phyloP scores from a whole-genome alignment of 1,284 basidiomycete species.

The Cystobasidiaceae sp. region DNA sequence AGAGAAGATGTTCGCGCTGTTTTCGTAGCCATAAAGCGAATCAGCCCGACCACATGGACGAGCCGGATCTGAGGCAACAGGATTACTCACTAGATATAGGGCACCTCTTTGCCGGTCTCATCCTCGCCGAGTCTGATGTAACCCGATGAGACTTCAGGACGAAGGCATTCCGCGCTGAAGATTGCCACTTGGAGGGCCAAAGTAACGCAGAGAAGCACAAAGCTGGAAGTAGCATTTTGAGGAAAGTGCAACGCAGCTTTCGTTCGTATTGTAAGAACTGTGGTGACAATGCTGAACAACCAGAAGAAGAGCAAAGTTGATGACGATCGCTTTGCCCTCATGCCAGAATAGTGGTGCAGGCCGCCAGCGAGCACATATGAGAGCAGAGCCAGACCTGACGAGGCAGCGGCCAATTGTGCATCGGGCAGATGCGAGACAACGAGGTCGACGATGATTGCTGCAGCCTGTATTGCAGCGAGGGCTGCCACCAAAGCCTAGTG shows the following conservation, averaged over 20 bases:
- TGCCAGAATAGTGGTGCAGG: conserved; percentile 57
- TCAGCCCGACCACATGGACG: conserved; percentile 35
- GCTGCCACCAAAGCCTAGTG: conserved; percentile 41
- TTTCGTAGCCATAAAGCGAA: conserved; percentile 6
- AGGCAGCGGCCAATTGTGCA: conserved; percentile 2
- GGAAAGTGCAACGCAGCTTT: conserved; percentile 46
- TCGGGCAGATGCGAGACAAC: conserved; percentile 36
- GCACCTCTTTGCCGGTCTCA: conserved; percentile 20
- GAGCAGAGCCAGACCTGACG: conserved; percentile 36
- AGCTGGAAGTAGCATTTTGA: conserved; percentile 46
- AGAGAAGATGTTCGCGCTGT: conserved; percentile 68
- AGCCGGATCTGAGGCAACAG: not conserved
- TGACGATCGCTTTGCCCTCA: conserved; percentile 69
- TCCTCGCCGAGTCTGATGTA: conserved; percentile 39
- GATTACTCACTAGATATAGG: conserved; percentile 9
- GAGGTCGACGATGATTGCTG: conserved; percentile 40
- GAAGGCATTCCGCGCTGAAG: conserved; percentile 65
- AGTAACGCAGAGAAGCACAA: conserved; percentile 54
- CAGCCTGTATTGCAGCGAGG: conserved; percentile 30
- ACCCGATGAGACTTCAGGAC: conserved; percentile 57
- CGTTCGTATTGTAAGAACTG: conserved; percentile 63
- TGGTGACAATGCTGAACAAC: conserved; percentile 60
- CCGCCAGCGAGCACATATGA: conserved; percentile 43
- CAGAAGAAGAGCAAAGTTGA: conserved; percentile 75
- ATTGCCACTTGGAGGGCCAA: conserved; percentile 55